Percentiles rank a stretch among this genome's conserved stretches.
Conservation (phyloP, 2,329 filamentous ascomycete species). For the Tolypocladium sp. region DNA sequence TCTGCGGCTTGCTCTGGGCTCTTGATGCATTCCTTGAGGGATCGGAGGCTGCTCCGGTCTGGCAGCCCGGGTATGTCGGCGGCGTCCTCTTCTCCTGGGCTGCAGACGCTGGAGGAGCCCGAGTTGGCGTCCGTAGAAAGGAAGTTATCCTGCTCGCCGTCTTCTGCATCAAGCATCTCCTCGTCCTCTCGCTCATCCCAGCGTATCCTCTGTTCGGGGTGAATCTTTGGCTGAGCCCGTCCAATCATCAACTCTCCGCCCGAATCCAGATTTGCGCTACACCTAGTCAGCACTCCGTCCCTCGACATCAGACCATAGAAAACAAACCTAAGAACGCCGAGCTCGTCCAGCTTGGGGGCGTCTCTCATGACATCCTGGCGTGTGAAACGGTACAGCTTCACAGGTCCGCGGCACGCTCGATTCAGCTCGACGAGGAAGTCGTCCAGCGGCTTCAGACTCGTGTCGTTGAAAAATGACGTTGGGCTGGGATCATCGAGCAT, state of each 20-base stretch:
- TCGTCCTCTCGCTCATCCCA: too few species aligned
- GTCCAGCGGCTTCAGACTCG: conserved; percentile 6
- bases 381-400: conserved; percentile 12
- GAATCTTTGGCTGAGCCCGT: too few species aligned
- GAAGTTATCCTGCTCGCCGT: too few species aligned
- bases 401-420: conserved; percentile 3
- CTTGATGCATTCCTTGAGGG: background rate
- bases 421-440: conserved; percentile 16
- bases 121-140: too few species aligned
- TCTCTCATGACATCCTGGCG: conserved; percentile 8
- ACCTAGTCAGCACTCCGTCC: too few species aligned
- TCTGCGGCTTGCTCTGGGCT: background rate
- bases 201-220: too few species aligned
- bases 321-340: conserved; percentile 8
- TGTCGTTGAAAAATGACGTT: conserved; percentile 8
- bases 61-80: background rate
- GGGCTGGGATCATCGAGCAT: conserved; percentile 12
- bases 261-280: too few species aligned
- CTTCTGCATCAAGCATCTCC: too few species aligned
- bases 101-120: too few species aligned
- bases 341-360: conserved; percentile 1
- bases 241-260: too few species aligned
- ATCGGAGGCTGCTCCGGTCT: background rate
- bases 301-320: too few species aligned
- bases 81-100: too few species aligned